Conservation (phyloP, 768 basidiomycete genomes). For the Cytidiella melzeri region DNA sequence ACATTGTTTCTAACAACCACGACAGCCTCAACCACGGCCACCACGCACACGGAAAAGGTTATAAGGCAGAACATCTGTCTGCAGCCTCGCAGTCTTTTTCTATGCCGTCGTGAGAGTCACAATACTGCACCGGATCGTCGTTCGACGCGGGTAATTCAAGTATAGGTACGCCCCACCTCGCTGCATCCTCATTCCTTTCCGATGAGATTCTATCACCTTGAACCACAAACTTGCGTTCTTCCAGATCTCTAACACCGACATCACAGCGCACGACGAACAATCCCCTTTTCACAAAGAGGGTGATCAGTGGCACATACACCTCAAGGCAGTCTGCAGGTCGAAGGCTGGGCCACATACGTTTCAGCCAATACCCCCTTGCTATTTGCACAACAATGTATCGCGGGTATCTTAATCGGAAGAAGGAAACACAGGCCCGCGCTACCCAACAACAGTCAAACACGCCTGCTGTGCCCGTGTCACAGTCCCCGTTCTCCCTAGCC, state of each 20-base stretch:
- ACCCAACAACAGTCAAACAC: neutral
- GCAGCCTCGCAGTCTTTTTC: neutral
- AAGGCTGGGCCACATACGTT: neutral
- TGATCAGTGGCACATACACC: constrained; percentile 6
- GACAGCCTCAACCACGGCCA: neutral
- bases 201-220: neutral
- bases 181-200: constrained; percentile 5
- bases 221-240: neutral
- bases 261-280: neutral
- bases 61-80: neutral
- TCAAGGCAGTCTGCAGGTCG: constrained; percentile 7
- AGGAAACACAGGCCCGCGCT: neutral
- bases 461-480: neutral
- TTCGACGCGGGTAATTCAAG: neutral
- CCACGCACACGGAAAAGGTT: neutral
- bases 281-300: neutral
- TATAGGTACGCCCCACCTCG: constrained; percentile 1
- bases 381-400: neutral
- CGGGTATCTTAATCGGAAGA: neutral
- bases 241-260: neutral
- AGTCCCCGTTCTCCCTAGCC: constrained; percentile 3
- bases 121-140: neutral
- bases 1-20: neutral
- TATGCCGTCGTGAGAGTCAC: neutral
- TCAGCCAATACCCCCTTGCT: neutral